Conservation (phyloP, 164 flowering plant genomes). For the Cinnamomum chago region DNA sequence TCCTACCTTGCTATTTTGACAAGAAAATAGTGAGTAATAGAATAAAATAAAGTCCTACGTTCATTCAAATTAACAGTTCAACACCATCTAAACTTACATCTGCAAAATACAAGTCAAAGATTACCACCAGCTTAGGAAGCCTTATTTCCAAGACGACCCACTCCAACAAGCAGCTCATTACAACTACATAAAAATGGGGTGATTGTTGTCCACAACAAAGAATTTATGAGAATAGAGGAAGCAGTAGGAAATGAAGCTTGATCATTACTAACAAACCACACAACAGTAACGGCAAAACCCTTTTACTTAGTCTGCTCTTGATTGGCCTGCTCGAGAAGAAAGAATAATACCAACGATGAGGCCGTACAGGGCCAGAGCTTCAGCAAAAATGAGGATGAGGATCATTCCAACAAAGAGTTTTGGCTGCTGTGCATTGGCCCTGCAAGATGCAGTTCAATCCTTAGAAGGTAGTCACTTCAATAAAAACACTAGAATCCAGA, state of each 20-base stretch:
- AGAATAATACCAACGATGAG: conserved; percentile 87
- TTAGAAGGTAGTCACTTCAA: not conserved
- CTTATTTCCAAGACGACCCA: conserved; percentile 5
- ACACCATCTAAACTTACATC: conserved; percentile 4
- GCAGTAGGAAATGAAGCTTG: conserved; percentile 11
- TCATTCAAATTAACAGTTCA: not conserved
- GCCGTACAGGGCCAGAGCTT: conserved; percentile 77
- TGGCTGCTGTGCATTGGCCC: conserved; percentile 89
- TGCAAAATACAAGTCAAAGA: conserved; percentile 5
- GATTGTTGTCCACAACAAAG: conserved; percentile 12
- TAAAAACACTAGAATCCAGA: not conserved
- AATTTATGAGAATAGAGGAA: conserved; percentile 10
- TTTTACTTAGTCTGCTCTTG: conserved; percentile 60
- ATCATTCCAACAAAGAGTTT: conserved; percentile 89
- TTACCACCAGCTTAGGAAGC: not conserved
- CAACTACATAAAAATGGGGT: not conserved
- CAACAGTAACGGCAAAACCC: conserved; percentile 5
- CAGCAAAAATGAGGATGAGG: conserved; percentile 86
- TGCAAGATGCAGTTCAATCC: conserved; percentile 21
- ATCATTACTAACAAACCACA: conserved; percentile 9
- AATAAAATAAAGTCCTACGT: not conserved
- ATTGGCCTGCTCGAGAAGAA: conserved; percentile 84
- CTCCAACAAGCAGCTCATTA: conserved; percentile 9
- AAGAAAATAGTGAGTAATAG: not conserved
- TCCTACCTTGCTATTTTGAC: not conserved